Conservation (phyloP, 2,329 filamentous ascomycete genomes). For the Raffaelea arxii region DNA sequence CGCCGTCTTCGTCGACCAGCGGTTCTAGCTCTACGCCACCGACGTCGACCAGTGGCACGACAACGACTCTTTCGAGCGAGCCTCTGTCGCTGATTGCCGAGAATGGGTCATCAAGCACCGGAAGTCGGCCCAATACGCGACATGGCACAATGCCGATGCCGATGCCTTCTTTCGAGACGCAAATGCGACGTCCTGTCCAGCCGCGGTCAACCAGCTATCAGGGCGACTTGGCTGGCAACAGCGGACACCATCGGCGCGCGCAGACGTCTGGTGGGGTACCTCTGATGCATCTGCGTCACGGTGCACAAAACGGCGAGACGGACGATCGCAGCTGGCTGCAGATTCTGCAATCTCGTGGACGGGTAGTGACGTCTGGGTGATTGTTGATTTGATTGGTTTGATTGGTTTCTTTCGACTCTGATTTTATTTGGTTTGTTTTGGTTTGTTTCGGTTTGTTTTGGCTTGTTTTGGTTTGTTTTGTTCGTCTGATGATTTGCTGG, state of each 20-base stretch:
- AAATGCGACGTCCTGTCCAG: background rate
- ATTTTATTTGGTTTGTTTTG: no score
- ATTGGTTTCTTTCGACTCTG: background rate
- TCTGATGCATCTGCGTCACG: conserved; percentile 9
- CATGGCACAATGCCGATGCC: background rate
- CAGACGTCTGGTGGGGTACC: background rate
- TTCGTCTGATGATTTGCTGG: background rate
- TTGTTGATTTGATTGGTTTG: conserved; percentile 4
- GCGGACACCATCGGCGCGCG: background rate
- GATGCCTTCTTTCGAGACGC: background rate
- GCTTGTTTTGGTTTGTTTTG: background rate
- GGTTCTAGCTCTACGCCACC: background rate
- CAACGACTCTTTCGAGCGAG: conserved; percentile 4
- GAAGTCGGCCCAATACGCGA: background rate
- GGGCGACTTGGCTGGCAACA: background rate
- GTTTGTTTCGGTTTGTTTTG: no score
- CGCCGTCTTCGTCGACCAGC: conserved; percentile 25
- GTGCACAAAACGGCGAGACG: conserved; percentile 15
- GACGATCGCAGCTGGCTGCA: conserved; percentile 25
- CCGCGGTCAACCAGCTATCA: background rate
- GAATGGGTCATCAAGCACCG: conserved; percentile 11
- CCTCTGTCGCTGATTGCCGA: conserved; percentile 21
- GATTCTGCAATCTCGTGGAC: conserved; percentile 25
- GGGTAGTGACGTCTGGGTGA: conserved; percentile 16
- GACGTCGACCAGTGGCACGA: background rate